A percentile compares a stretch with the other conserved stretches of the same genome.
phyloP scores from a whole-genome alignment of 768 basidiomycete species.

The Xerocomus brunneocitrinus region DNA sequence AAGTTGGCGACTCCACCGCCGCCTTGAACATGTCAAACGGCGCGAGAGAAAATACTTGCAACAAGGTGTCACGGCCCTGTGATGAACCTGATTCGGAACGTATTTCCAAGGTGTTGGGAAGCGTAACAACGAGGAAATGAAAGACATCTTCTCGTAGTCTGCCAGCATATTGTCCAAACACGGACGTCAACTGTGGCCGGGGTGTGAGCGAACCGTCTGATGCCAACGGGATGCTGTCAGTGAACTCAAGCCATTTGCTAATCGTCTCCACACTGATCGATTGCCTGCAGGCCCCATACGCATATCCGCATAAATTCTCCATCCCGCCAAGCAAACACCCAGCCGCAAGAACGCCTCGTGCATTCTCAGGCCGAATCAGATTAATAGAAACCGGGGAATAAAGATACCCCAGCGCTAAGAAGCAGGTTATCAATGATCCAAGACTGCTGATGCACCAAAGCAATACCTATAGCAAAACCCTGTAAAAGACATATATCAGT shows the following conservation, averaged over 20 bases:
- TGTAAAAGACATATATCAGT: slow-evolving; percentile 28
- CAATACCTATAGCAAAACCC: slow-evolving; percentile 73
- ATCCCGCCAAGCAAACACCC: slow-evolving; percentile 83
- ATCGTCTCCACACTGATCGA: slow-evolving; percentile 76
- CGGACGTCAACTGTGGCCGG: slow-evolving; percentile 46
- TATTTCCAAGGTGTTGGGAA: slow-evolving; percentile 63
- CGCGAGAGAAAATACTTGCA: slow-evolving; percentile 72
- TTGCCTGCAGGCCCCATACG: slow-evolving; percentile 72
- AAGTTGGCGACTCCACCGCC: slow-evolving; percentile 72
- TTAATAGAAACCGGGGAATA: slow-evolving; percentile 70
- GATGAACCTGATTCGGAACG: slow-evolving; percentile 36
- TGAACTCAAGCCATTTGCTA: slow-evolving; percentile 71
- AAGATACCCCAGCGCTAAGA: slow-evolving; percentile 70
- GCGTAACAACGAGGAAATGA: slow-evolving; percentile 69
- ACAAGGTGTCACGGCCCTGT: slow-evolving; percentile 57
- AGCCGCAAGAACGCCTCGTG: slow-evolving; percentile 80
- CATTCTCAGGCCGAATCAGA: slow-evolving; percentile 70
- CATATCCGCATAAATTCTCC: slow-evolving; percentile 76
- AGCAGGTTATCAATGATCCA: slow-evolving; percentile 15
- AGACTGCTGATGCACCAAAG: slow-evolving; percentile 4
- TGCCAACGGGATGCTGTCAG: slow-evolving; percentile 49
- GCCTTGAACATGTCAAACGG: slow-evolving; percentile 88
- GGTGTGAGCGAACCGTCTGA: slow-evolving; percentile 46
- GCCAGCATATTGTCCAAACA: slow-evolving; percentile 77
- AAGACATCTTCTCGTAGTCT: slow-evolving; percentile 72